Evolutionary conservation across 495 filamentous ascomycete genomes (phyloP), one percentile per base, ranked within the genome.

Genomic region (Penicillium verhagenii): DNA sequence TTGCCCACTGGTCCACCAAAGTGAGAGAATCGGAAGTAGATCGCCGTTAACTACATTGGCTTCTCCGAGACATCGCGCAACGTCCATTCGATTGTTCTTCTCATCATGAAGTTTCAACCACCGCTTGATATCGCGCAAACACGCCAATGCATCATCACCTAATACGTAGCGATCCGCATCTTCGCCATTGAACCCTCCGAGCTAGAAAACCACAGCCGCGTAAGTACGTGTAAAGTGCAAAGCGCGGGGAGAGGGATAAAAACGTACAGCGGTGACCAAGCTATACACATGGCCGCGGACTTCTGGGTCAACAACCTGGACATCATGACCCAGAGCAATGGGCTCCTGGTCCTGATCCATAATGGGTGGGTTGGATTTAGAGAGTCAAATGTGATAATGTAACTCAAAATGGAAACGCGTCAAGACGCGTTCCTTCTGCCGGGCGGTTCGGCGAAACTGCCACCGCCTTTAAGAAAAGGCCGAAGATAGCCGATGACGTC

Each of bases 71-170:
- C 92, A 96, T 68, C 94, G 82, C 40, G 92, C 92, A 50, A 97
- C 95, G 72, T 99, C 95, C 81, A 95, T 87, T 51, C 94, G 87
- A 63, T 96, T 95, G 50, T 87, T 83, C 68, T 94, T 95, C 65
- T 96, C 88, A 67, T 99, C 95, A 78, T 95, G 95, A 53, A 96
- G 79, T 65, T 88, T 91, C 61, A 99, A 74, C 95, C 95, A 97
- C 81, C 84, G 86, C 59, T 90, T 91, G 38, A 97, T 79, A 71
- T 99, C 95, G 48, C 92, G 89, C 50, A 99, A 78, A 71, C 90
- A 92, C 46, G 92, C 90, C 57, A 95, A 71, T 7, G 95, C 92
- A 70, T 97, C 93, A 66, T 97, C 92, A 64, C 95, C 95, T 43
- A 97, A 84, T 6, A 87, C 79, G 71, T 99, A 99, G 52, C 78